phyloP scores from a whole-genome alignment of 805 yeast species.

The Groenewaldozyma tartarivorans region DNA sequence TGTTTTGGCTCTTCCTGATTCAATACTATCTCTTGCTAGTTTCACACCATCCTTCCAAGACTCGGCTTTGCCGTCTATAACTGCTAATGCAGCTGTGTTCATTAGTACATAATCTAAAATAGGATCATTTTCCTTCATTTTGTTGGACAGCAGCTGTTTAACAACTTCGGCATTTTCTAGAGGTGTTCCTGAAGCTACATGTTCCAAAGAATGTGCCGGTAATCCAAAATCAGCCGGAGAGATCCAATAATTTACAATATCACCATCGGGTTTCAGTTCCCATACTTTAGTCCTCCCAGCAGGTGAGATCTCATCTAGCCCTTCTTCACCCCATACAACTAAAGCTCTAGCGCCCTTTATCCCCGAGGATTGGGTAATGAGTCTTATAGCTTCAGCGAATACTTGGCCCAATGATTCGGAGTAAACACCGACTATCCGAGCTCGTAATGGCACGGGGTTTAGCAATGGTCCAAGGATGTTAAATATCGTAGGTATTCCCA shows the following conservation, averaged over 20 bases:
- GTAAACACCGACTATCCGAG: conserved; percentile 86
- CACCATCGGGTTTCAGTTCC: conserved; percentile 43
- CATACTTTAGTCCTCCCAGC: conserved; percentile 75
- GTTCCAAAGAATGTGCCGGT: conserved; percentile 54
- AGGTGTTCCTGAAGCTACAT: conserved; percentile 81
- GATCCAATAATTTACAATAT: conserved; percentile 22
- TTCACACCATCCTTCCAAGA: conserved; percentile 73
- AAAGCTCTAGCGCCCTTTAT: conserved; percentile 43
- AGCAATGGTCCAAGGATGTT: conserved; percentile 89
- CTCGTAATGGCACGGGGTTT: conserved; percentile 76
- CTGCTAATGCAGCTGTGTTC: conserved; percentile 83
- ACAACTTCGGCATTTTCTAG: conserved; percentile 65
- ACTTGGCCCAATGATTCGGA: conserved; percentile 68
- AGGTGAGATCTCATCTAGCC: conserved; percentile 91
- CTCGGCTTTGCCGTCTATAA: conserved; percentile 56
- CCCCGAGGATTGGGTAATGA: conserved; percentile 42
- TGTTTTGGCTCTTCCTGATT: conserved; percentile 53
- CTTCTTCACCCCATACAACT: conserved; percentile 89
- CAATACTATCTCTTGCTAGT: conserved; percentile 60
- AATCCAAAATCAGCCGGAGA: conserved; percentile 75
- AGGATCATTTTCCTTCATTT: conserved; percentile 39
- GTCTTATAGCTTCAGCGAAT: conserved; percentile 72
- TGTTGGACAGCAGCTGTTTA: conserved; percentile 37
- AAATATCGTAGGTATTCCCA: conserved; percentile 90
- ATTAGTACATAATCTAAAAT: conserved; percentile 81